Base-by-base conservation (phyloP, 2,329 filamentous ascomycete species). In the Talaromyces sp. region DNA sequence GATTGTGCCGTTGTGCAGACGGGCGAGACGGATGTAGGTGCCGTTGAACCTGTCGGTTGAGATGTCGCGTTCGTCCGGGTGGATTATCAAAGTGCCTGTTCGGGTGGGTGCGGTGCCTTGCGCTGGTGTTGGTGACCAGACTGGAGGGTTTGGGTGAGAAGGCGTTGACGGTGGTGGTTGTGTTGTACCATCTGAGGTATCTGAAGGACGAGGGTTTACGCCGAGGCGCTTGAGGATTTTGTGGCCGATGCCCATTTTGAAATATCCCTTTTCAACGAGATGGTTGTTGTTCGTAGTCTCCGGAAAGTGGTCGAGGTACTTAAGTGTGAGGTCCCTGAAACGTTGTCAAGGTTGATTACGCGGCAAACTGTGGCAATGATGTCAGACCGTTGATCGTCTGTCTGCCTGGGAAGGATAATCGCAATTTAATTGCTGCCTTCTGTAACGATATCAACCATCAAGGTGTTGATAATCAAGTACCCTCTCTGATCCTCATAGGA, bases 21-120 rank as follows among this genome's bases (percentile, higher is more conserved):
- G 76, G 45, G 79, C 78, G 4, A 83, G 75, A 13, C 82, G 82
- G 0, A 82, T 81, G 66, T 84, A 84, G 1, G 81, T 83, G 58
- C 81, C 81, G 11, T 73, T 72, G 13, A 68, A 54, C 2, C 74
- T 70, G 51, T 79, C 72, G 6, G 79, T 73, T 25, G 77, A 72
- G n/a, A 78, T 67, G 25, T 68, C 64, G 45, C 74, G 75, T 56
- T 78, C 76, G 36, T 77, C 75, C 25, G 75, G 68, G 65, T 76
- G 72, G 64, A 78, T 67, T 38, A 71, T 31, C n/a, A 71, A 69
- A 3, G 67, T 70, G 22, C 70, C 72, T 19, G 45, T 3, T 40
- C 53, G 49, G 22, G 29, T 11, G 5, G 47, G 47, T 27, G 25
- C 5, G 47, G 13, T 51, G 51, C n/a, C 40, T 47, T 56, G 51